Evolutionary conservation across 2,329 filamentous ascomycete genomes (phyloP), one percentile per base, ranked within the genome.

Genomic region (Trichoderma sp.): DNA sequence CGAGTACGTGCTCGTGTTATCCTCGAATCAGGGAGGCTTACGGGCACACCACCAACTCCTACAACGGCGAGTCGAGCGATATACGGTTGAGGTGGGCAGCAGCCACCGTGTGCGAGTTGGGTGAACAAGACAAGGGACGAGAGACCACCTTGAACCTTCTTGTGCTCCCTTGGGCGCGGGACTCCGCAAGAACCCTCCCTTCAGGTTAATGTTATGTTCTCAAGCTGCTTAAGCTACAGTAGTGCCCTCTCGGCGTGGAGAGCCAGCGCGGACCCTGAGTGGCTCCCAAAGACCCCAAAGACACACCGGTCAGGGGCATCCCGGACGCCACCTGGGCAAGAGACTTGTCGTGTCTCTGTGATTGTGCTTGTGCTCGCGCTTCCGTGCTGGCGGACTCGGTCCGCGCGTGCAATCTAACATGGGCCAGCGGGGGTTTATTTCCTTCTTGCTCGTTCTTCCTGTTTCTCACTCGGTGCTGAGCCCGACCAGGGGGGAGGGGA

Each of bases 191-290:
- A 28, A 9, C n/a, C 21, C 43, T n/a, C 56, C 28, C 56, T 47
- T 47, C 43, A 47, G 43, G 43, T 11, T 47, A 39, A 39, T 47
- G 18, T 47, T 24, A 21, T 21, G 9, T 53, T 24, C 18, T 60
- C 18, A 32, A 34, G 56, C 56, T 30, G 57, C 26, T 18, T 30
- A 57, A 36, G 47, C 30, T 21, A 39, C 43, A 34, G 57, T 70
- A 53, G 67, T 47, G 67, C 57, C 43, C 57, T 28, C 36, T 70
- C 56, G 67, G 56, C 67, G 67, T 70, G 67, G 67, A 53, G 66
- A 60, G 64, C 66, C 66, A 69, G 66, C 56, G 66, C 66, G 66
- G 67, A 70, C 57, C 28, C 47, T 47, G 56, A 61, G 67, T 70
- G 67, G 67, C 65, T 62, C 56, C 63, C 53, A 34, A 68, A 28